Evolutionary conservation across 2,329 filamentous ascomycete genomes (phyloP), one percentile per base, ranked within the genome.

Genomic region (Ophiognomonia clavigignenti-juglandacearum): DNA sequence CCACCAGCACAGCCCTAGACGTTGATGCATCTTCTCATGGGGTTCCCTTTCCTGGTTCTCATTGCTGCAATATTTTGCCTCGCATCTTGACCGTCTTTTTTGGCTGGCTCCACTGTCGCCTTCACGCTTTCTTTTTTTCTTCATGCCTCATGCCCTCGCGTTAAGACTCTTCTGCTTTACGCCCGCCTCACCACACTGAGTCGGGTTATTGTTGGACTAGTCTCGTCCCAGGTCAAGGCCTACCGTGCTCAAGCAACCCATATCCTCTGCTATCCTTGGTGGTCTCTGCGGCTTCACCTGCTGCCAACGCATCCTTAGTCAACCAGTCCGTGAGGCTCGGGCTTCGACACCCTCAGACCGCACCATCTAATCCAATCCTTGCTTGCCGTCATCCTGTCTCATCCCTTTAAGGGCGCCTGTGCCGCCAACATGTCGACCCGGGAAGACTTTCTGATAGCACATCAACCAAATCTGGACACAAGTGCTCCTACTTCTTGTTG

Each of bases 401-500:
- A 39, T 51, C 44, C 40, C 47, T 36, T 24, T 40, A 32, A 31
- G 22, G 31, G 31, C 13, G 4, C 38, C 31, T 47, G 35, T 37
- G 40, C 42, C 37, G 48, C 45, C 48, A 51, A 40, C 8, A 51
- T 51, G 48, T 44, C 48, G 45, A 37, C 40, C 40, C 24, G 40
- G 42, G 45, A 22, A 37, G 31, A 20, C 41, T 36, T 51, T 20
- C 40, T 40, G 31, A 38, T 31, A 18, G 31, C 20, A 40, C 40
- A 44, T 36, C 31, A 32, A 35, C 16, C 34, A 36, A 29, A 32
- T 37, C 27, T 40, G 29, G 48, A 40, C 24, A 34, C 48, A 20
- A 27, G 31, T 40, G 40, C 36, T 22, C 23, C 40, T 23, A 24
- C 27, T 23, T 41, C 48, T 18, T 41, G 48, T 51, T 47, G 40